Percentiles rank a stretch among this genome's conserved stretches.
These are phyloP conservation scores for Rhodofomes roseus DNA, from an alignment of 1,284 basidiomycete genomes.

Conservation along the genomic window DNA sequence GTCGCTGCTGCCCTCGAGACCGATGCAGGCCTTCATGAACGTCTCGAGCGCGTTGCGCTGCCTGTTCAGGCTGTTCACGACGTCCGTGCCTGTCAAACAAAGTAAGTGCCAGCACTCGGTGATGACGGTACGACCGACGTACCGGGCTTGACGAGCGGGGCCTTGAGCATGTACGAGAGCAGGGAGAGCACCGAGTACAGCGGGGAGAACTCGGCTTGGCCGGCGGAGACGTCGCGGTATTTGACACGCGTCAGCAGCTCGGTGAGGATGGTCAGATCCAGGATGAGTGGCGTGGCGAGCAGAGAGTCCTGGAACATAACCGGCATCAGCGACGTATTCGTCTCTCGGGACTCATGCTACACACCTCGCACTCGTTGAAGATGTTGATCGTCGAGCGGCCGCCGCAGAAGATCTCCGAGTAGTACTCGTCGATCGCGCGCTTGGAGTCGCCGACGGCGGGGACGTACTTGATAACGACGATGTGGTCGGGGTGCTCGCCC, in stretches of 20 bases:
- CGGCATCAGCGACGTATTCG: constrained; percentile 10
- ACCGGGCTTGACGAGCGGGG: constrained; percentile 95
- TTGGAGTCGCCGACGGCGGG: constrained; percentile 96
- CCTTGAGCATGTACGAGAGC: constrained; percentile 96
- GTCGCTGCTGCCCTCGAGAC: constrained; percentile 80
- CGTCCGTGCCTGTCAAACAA: constrained; percentile 60
- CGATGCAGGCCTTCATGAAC: constrained; percentile 91
- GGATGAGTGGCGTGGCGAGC: constrained; percentile 92
- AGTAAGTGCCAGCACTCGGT: not conserved
- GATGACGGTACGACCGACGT: constrained; percentile 14
- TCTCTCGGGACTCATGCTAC: constrained; percentile 17
- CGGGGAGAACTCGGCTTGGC: constrained; percentile 63
- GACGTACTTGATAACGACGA: constrained; percentile 94
- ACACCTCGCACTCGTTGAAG: constrained; percentile 92
- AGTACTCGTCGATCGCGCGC: constrained; percentile 98
- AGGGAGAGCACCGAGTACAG: constrained; percentile 88
- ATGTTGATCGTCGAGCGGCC: constrained; percentile 86
- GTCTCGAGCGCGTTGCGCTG: constrained; percentile 93
- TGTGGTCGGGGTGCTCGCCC: constrained; percentile 96
- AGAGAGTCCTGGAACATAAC: constrained; percentile 84
- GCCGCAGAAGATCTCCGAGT: constrained; percentile 88
- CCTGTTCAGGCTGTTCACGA: constrained; percentile 93
- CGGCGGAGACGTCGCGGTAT: constrained; percentile 62
- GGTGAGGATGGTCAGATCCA: constrained; percentile 91
- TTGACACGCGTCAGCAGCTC: constrained; percentile 93